Conservation (phyloP, 192 early-diverging fungal genomes). For the Coemansia erecta region DNA sequence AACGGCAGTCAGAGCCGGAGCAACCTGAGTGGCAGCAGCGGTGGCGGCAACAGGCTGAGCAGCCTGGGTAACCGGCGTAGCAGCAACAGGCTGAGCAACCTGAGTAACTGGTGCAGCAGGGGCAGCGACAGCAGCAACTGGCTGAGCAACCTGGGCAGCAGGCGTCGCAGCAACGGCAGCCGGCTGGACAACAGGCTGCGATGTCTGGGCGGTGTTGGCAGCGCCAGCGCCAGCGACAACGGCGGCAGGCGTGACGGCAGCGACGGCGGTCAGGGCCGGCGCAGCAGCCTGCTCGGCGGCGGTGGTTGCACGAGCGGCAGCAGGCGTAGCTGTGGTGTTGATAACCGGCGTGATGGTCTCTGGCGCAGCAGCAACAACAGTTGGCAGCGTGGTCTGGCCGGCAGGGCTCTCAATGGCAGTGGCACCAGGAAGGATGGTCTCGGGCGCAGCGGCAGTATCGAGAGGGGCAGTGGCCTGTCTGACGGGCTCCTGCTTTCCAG, state of each 20-base stretch:
- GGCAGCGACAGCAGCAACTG: conserved; percentile 25
- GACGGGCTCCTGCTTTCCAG: conserved; percentile 34
- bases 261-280: neutral
- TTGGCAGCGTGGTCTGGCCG: neutral
- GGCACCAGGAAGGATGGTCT: neutral
- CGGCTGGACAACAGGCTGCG: neutral
- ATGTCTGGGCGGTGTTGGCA: neutral
- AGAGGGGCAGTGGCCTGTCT: conserved; percentile 9
- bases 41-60: neutral
- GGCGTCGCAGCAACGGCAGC: conserved; percentile 1
- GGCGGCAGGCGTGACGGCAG: neutral
- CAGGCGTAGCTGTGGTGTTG: neutral
- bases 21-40: neutral
- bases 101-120: neutral
- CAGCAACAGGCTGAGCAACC: conserved; percentile 3
- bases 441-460: neutral
- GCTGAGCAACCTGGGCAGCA: conserved; percentile 2
- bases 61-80: conserved; percentile 8
- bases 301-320: neutral
- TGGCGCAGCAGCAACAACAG: neutral
- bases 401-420: neutral
- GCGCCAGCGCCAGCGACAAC: conserved; percentile 1
- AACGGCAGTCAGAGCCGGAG: neutral
- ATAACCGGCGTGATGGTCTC: neutral
- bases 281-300: neutral